phyloP scores from a whole-genome alignment of 352 stramenopile species.

The Pythium phragmiticola region DNA sequence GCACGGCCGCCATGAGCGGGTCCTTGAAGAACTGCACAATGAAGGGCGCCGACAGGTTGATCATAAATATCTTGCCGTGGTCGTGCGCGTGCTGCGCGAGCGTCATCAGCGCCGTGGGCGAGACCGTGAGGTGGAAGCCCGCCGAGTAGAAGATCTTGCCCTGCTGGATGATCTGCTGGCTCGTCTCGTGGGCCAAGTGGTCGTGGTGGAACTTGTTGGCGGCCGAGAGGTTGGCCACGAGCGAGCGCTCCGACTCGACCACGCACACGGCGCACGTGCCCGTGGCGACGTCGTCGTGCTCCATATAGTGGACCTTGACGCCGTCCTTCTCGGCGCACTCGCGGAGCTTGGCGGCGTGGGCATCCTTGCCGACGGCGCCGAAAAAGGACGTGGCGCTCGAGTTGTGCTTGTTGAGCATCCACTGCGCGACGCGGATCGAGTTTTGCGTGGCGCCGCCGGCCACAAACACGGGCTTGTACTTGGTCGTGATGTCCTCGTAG shows the following conservation, averaged over 20 bases:
- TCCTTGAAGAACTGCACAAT: slow-evolving; percentile 98
- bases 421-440: slow-evolving; percentile 98
- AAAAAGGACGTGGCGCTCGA: slow-evolving; percentile 92
- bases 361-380: slow-evolving; percentile 96
- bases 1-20: slow-evolving; percentile 91
- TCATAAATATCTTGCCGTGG: slow-evolving; percentile 94
- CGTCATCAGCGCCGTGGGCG: slow-evolving; percentile 90
- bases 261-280: slow-evolving; percentile 98
- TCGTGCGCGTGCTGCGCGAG: slow-evolving; percentile 91
- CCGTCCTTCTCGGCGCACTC: slow-evolving; percentile 94
- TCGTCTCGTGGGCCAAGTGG: slow-evolving; percentile 82
- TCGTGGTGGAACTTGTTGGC: slow-evolving; percentile 98
- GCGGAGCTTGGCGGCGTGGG: slow-evolving; percentile 90
- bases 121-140: slow-evolving; percentile 99
- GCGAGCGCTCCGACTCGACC: slow-evolving; percentile 93
- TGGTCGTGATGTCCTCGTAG: slow-evolving; percentile 92
- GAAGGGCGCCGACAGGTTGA: slow-evolving; percentile 99
- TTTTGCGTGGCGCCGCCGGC: slow-evolving; percentile 98
- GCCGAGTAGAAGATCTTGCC: slow-evolving; percentile 97
- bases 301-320: slow-evolving; percentile 97
- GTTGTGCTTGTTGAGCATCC: slow-evolving; percentile 95
- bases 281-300: slow-evolving; percentile 91
- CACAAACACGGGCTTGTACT: slow-evolving; percentile 95
- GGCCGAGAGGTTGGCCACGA: slow-evolving; percentile 97
- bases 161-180: slow-evolving; percentile 93